These are phyloP conservation scores for Liquidambar formosana DNA, from an alignment of 164 flowering plant genomes.

Conservation along the genomic window DNA sequence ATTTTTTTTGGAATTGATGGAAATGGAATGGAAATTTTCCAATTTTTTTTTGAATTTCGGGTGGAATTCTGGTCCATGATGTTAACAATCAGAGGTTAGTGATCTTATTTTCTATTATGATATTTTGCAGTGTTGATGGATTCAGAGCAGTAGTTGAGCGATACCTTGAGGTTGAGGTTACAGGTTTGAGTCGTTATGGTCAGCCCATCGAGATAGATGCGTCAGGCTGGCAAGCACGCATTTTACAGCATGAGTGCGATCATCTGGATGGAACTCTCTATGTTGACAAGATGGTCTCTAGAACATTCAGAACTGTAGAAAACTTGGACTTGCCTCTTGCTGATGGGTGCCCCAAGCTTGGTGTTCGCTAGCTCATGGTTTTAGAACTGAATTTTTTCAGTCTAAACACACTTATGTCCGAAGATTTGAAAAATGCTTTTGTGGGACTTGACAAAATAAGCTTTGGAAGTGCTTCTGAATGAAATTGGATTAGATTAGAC, in stretches of 20 bases:
- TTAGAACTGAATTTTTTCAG: background rate
- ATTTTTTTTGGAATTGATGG: too few species aligned
- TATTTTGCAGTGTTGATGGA: conserved; percentile 77
- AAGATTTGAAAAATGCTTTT: background rate
- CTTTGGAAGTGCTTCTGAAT: too few species aligned
- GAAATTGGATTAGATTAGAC: too few species aligned
- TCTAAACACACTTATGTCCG: background rate
- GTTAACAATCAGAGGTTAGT: background rate
- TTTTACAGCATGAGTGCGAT: conserved; percentile 92
- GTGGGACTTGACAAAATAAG: too few species aligned
- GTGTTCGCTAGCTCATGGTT: conserved; percentile 30
- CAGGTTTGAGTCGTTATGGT: conserved; percentile 74
- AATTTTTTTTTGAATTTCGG: background rate
- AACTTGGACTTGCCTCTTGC: conserved; percentile 89
- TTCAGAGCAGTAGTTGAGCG: conserved; percentile 88
- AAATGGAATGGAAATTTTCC: too few species aligned
- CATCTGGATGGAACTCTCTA: conserved; percentile 89
- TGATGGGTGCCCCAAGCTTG: conserved; percentile 68
- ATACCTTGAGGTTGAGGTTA: conserved; percentile 72
- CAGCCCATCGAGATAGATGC: conserved; percentile 68
- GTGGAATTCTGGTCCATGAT: background rate
- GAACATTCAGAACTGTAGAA: conserved; percentile 74
- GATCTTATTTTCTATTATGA: background rate
- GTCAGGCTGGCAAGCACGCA: conserved; percentile 94
- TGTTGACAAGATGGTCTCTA: conserved; percentile 81